phyloP scores from a whole-genome alignment of 2,329 filamentous ascomycete genomes.

The Penicillium sp. region DNA sequence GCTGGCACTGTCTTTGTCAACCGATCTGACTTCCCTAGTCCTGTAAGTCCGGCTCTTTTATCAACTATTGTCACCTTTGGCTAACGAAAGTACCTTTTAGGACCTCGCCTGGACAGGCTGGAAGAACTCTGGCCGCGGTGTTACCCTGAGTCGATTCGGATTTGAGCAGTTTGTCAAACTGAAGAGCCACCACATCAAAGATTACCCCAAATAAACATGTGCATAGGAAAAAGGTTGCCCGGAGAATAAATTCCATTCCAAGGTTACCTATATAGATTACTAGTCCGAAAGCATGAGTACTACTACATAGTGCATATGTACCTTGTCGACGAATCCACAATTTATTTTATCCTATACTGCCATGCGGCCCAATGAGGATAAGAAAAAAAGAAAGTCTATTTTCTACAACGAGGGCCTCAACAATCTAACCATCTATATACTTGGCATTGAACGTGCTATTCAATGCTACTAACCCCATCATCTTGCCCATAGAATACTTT shows the following conservation, averaged over 20 bases:
- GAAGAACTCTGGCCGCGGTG: constrained; percentile 94
- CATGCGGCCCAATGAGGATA: background rate
- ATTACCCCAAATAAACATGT: constrained; percentile 57
- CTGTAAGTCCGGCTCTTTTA: constrained; percentile 59
- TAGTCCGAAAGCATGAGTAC: background rate
- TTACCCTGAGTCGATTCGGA: constrained; percentile 83
- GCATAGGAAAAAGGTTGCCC: background rate
- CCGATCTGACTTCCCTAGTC: constrained; percentile 85
- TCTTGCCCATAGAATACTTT: too few relatives aligned
- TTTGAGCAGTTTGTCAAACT: constrained; percentile 96
- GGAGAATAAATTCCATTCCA: background rate
- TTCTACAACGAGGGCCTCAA: too few relatives aligned
- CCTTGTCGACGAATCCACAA: background rate
- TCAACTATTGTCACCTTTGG: background rate
- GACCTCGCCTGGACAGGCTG: constrained; percentile 95
- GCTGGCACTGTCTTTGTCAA: constrained; percentile 97
- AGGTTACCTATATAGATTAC: background rate
- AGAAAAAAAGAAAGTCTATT: too few relatives aligned
- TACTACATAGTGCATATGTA: too few relatives aligned
- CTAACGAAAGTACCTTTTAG: constrained; percentile 43
- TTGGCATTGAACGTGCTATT: too few relatives aligned
- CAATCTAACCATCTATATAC: too few relatives aligned
- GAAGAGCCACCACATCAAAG: constrained; percentile 93
- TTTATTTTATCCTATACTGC: background rate
- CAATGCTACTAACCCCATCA: background rate